Conservation (phyloP, 768 basidiomycete species). For the Suillus subalutaceus region DNA sequence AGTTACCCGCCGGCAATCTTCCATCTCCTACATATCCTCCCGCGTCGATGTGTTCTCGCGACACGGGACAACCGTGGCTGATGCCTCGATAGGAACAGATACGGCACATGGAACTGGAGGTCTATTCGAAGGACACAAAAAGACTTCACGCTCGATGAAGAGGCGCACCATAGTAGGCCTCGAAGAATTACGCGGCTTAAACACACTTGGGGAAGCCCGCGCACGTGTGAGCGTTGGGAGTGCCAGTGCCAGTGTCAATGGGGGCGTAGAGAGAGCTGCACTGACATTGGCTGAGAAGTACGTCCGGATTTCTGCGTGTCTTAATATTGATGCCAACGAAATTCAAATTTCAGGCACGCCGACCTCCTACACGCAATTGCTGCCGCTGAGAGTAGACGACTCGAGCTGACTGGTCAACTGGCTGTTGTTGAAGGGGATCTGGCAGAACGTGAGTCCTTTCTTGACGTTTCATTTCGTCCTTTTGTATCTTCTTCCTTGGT, state of each 20-base stretch:
- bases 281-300: slow-evolving; percentile 76
- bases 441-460: slow-evolving; percentile 49
- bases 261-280: slow-evolving; percentile 37
- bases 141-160: slow-evolving; percentile 6
- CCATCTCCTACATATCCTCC: slow-evolving; percentile 25
- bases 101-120: no score
- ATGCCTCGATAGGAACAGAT: not conserved
- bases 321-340: slow-evolving; percentile 1
- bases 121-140: not conserved
- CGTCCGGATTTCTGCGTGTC: slow-evolving; percentile 26
- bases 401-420: slow-evolving; percentile 79
- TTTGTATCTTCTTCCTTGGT: not conserved
- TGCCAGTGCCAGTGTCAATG: not conserved
- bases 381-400: slow-evolving; percentile 82
- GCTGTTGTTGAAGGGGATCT: slow-evolving; percentile 74
- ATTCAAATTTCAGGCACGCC: slow-evolving; percentile 58
- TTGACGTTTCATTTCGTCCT: not conserved
- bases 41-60: slow-evolving; percentile 8
- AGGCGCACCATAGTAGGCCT: not conserved
- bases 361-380: slow-evolving; percentile 84
- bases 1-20: slow-evolving; percentile 29
- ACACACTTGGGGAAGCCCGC: not conserved
- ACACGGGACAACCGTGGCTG: not conserved
- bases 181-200: not conserved
- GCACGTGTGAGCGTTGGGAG: no score